phyloP scores from a whole-genome alignment of 768 basidiomycete genomes.

The Mycena leptocephala region DNA sequence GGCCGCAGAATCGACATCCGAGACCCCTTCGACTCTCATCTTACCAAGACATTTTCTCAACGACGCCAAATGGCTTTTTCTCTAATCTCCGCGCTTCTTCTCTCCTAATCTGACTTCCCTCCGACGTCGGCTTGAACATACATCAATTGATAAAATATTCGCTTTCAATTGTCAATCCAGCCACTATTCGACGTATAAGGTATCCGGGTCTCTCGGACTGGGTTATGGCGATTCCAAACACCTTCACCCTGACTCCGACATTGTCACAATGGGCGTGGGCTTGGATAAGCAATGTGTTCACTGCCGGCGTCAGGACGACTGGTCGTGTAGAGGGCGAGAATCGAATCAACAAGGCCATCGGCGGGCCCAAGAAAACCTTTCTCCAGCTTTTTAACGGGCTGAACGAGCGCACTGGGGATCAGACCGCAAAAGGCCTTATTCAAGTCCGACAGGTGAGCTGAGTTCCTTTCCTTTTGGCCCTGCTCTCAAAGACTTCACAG shows the following conservation, averaged over 20 bases:
- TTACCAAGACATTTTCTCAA: neutral
- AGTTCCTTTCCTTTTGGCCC: neutral
- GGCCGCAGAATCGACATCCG: neutral
- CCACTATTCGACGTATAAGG: neutral
- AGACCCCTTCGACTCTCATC: neutral
- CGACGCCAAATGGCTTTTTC: neutral
- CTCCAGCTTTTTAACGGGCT: conserved; percentile 43
- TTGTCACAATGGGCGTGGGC: conserved; percentile 53
- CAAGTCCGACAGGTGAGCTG: conserved; percentile 39
- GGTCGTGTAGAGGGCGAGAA: conserved; percentile 50
- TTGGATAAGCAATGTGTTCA: conserved; percentile 46
- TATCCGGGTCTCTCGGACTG: too few relatives aligned
- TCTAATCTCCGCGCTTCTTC: neutral
- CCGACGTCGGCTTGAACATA: neutral
- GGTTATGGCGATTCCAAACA: too few relatives aligned
- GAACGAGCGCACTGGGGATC: conserved; percentile 41
- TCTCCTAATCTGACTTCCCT: neutral
- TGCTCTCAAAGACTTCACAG: too few relatives aligned
- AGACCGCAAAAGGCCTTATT: conserved; percentile 39
- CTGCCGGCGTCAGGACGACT: conserved; percentile 52
- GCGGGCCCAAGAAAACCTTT: conserved; percentile 43
- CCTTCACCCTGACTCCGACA: too few relatives aligned
- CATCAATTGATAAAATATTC: neutral
- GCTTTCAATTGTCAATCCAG: neutral
- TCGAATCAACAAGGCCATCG: conserved; percentile 44